phyloP scores from a whole-genome alignment of 495 filamentous ascomycete genomes.

The Tirmania nivea region DNA sequence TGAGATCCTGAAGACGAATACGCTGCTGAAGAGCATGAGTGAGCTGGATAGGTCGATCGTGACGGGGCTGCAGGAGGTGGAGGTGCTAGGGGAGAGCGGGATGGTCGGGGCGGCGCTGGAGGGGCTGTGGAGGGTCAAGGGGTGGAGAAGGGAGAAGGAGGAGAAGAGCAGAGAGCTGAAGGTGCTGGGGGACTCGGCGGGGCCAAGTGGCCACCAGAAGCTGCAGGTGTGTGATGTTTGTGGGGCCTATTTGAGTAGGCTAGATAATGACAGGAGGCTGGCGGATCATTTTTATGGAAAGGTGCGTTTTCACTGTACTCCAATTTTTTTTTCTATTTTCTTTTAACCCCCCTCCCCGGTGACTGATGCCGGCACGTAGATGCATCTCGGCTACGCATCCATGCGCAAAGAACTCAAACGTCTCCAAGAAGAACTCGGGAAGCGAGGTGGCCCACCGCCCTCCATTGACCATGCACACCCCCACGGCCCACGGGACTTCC shows the following conservation, averaged over 20 bases:
- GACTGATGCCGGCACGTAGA: conserved; percentile 23
- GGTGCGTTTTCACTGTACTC: conserved; percentile 2
- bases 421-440: conserved; percentile 68
- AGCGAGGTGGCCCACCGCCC: conserved; percentile 34
- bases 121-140: conserved; percentile 65
- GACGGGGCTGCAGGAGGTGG: conserved; percentile 61
- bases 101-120: conserved; percentile 59
- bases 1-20: conserved; percentile 92
- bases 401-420: conserved; percentile 81
- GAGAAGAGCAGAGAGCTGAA: conserved; percentile 79
- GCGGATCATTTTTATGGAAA: conserved; percentile 98
- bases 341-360: too few species aligned
- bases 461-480: conserved; percentile 28
- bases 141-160: conserved; percentile 59
- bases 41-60: conserved; percentile 63
- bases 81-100: conserved; percentile 62
- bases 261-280: conserved; percentile 83
- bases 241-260: conserved; percentile 68
- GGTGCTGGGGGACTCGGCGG: conserved; percentile 70
- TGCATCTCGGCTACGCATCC: conserved; percentile 94
- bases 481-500: conserved; percentile 25
- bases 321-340: neutral
- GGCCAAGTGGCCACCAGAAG: conserved; percentile 88
- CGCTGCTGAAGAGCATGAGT: conserved; percentile 67
- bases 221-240: conserved; percentile 97